Conservation (phyloP, 2,329 filamentous ascomycete species). For the Coccinonectria pachysandricola region DNA sequence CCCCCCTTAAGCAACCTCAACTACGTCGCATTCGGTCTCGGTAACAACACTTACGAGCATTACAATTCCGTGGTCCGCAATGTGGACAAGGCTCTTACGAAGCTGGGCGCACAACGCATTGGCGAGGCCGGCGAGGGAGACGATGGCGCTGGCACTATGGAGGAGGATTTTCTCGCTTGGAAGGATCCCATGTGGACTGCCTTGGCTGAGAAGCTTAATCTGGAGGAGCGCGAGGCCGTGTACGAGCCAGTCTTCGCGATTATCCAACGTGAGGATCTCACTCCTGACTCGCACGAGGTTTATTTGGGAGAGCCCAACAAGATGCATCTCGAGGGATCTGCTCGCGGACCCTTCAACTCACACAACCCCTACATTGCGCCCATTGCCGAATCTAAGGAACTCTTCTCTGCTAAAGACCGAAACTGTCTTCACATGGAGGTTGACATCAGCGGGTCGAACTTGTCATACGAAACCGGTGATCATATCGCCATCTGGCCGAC, state of each 20-base stretch:
- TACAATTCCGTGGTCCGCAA: conserved; percentile 98
- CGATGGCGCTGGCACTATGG: conserved; percentile 97
- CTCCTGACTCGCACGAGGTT: conserved; percentile 66
- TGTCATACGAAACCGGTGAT: conserved; percentile 92
- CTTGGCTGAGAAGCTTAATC: conserved; percentile 68
- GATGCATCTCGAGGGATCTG: conserved; percentile 76
- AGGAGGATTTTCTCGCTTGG: conserved; percentile 98
- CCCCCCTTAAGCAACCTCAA: conserved; percentile 73
- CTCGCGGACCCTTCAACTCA: conserved; percentile 86
- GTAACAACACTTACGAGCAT: conserved; percentile 99
- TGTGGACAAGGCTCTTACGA: conserved; percentile 69
- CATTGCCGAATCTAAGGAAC: conserved; percentile 78
- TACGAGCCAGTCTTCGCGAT: conserved; percentile 91
- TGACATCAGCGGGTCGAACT: conserved; percentile 77
- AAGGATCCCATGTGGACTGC: conserved; percentile 98
- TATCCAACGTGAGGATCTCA: conserved; percentile 62
- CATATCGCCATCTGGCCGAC: conserved; percentile 97
- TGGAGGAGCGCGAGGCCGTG: conserved; percentile 91
- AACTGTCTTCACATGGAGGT: conserved; percentile 97
- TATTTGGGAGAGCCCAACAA: conserved; percentile 96
- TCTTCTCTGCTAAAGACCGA: conserved; percentile 80
- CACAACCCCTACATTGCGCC: conserved; percentile 97
- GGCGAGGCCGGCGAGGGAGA: conserved; percentile 90
- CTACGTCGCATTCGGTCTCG: conserved; percentile 90
- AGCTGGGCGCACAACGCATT: conserved; percentile 74